A percentile compares a stretch with the other conserved stretches of the same genome.
These are phyloP conservation scores for Xerocomus brunneocitrinus DNA, from an alignment of 768 basidiomycete genomes.

Conservation along the genomic window DNA sequence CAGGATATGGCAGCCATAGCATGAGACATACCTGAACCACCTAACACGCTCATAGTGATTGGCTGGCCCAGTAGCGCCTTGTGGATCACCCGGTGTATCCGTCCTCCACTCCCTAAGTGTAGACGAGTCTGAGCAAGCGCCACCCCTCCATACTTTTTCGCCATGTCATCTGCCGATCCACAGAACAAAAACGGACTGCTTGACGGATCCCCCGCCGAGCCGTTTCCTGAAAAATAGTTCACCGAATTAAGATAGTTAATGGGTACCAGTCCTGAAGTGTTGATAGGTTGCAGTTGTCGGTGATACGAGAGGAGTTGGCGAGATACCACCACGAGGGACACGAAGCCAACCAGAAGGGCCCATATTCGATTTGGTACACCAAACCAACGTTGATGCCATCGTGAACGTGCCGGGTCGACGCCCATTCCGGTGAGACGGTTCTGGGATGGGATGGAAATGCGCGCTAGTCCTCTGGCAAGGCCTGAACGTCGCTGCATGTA, in stretches of 20 bases:
- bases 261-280: conserved; percentile 50
- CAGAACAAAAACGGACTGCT: conserved; percentile 85
- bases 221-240: conserved; percentile 22
- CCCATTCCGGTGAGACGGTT: conserved; percentile 42
- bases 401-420: conserved; percentile 43
- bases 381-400: conserved; percentile 52
- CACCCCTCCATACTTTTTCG: conserved; percentile 70
- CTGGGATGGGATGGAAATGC: conserved; percentile 48
- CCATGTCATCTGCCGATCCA: conserved; percentile 77
- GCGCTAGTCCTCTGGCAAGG: conserved; percentile 45
- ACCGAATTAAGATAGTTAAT: conserved; percentile 80
- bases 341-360: conserved; percentile 52
- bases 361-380: conserved; percentile 69
- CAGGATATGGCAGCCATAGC: background rate
- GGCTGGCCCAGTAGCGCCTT: conserved; percentile 82
- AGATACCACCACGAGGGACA: conserved; percentile 52
- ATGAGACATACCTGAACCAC: conserved; percentile 69
- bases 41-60: conserved; percentile 84
- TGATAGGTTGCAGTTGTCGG: conserved; percentile 20
- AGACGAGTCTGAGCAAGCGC: conserved; percentile 69
- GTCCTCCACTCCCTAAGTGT: conserved; percentile 75
- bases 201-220: conserved; percentile 31
- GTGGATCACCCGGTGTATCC: conserved; percentile 78
- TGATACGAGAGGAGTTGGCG: conserved; percentile 47
- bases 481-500: conserved; percentile 63